Evolutionary conservation across 352 stramenopile genomes (phyloP), one percentile per base, ranked within the genome.

Genomic region (Phytophthora pini): DNA sequence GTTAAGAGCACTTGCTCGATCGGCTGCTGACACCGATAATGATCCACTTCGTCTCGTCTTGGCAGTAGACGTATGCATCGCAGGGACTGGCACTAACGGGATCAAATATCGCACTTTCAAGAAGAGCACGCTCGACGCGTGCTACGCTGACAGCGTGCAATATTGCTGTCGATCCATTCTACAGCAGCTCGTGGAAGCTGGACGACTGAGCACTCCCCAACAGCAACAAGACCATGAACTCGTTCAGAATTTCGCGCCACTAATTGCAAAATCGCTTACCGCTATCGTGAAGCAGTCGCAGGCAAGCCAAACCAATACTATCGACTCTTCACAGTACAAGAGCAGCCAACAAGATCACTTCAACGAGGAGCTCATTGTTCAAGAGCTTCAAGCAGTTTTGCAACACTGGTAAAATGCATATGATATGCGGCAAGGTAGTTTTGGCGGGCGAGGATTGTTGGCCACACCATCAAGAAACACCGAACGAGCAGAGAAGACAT

Each of bases 191-290:
- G 68, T 79, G 29, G 66, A 72, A 11, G 48, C 54, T 56, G 80
- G 80, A 10, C 44, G 51, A 10, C 66, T 92, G n/a, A 68, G 69
- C 38, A 88, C 81, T 9, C 78, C 80, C 2, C 70, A 74, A 39
- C 79, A 89, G 67, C 61, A 56, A 15, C 84, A 83, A 64, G 63
- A 90, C 55, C 67, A 82, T 22, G 76, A 89, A 24, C 45, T 92
- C 11, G 38, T 88, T 0, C 32, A 70, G 31, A 75, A 79, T 29
- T 87, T 79, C 38, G 80, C 74, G 22, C 84, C 84, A 8, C 46
- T 92, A 45, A 77, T 92, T 27, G 72, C 80, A 2, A 82, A 73
- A n/a, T 84, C 82, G 7, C 69, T 81, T 10, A 60, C 72, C 13
- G 58, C 69, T 12, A 90, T 79, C 7, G 62, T 60, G 10, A 76